Evolutionary conservation across 495 filamentous ascomycete species (phyloP), one percentile per base, ranked within the genome.

Genomic region (Trypethelium eluteriae): DNA sequence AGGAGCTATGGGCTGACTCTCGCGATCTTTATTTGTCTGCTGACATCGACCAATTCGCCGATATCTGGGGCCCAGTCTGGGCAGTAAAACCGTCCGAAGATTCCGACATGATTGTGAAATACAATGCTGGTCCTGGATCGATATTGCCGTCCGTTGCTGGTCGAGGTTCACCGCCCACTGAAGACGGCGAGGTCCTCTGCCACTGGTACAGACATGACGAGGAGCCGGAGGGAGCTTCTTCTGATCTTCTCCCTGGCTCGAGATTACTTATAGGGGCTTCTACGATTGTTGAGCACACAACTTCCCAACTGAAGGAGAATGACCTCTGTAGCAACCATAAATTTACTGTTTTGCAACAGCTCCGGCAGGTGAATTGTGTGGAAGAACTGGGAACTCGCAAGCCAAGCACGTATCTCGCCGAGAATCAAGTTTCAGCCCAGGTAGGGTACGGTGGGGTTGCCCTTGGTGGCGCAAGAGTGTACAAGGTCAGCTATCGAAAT

Each of bases 11-110:
- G 65, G 25, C 41, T 2, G 65, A 66, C 32, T 46, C 36, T 35
- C n/a, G 5, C 11, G 25, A 35, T 11, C 53, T 66, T 36, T 66
- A 66, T 66, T 38, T 66, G 25, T 66, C 65, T 57, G 41, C 65
- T n/a, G 53, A 41, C 7, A 66, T 66, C 2, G 65, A 61, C 9
- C 32, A 66, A 25, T 66, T 66, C 36, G 49, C 65, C 3, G 65
- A 66, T 49, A 66, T 66, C 65, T 66, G 65, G 65, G 65, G 65
- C 0, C 65, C 65, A 44, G 53, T 66, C 6, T 66, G 65, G 65
- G 53, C 50, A 3, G 56, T 46, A 6, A 66, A 66, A 32, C 11
- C 56, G 12, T 61, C 49, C 4, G 34, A 66, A 36, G 56, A 62
- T 36, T 62, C 50, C 25, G 46, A 41, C n/a, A 10, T 34, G 3